Percentiles rank a stretch among this genome's conserved stretches.
Evolutionary conservation across 2,329 filamentous ascomycete genomes (phyloP).

Genomic region (Aspergillus alliaceus): DNA sequence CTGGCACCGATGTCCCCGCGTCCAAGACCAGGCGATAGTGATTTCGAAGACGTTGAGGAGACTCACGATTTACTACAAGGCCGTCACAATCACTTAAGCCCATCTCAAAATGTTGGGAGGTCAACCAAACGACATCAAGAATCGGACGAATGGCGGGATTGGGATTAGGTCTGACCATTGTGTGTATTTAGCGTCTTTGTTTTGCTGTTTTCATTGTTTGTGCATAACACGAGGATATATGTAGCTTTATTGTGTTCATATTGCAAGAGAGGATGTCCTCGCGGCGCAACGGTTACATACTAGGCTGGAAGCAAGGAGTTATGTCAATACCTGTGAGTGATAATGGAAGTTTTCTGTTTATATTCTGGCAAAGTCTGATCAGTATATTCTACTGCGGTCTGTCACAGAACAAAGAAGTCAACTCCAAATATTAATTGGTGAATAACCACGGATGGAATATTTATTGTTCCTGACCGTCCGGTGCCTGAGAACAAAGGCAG

Average conservation of each 20-base stretch:
- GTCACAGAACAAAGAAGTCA: too few relatives aligned
- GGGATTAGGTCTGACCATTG: conserved; percentile 31
- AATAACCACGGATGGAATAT: too few relatives aligned
- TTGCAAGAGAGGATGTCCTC: background rate
- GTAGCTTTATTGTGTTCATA: background rate
- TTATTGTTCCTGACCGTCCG: background rate
- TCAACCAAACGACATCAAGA: conserved; percentile 9
- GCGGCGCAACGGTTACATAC: background rate
- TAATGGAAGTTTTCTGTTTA: background rate
- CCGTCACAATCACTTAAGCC: background rate
- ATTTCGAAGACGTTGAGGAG: conserved; percentile 31
- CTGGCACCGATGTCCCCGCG: conserved; percentile 41
- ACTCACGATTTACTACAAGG: conserved; percentile 17
- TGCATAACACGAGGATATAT: background rate
- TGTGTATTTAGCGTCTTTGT: background rate
- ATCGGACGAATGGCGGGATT: conserved; percentile 42
- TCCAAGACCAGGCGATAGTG: conserved; percentile 34
- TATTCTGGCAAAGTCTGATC: background rate
- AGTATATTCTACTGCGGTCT: too few relatives aligned
- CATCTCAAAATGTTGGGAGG: background rate
- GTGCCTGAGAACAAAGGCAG: background rate
- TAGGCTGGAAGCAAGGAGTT: background rate
- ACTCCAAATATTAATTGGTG: too few relatives aligned
- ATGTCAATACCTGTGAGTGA: background rate
- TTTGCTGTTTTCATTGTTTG: background rate